A percentile compares a stretch with the other conserved stretches of the same genome.
Conservation (phyloP, 768 basidiomycete species). For the Calocera cornea region DNA sequence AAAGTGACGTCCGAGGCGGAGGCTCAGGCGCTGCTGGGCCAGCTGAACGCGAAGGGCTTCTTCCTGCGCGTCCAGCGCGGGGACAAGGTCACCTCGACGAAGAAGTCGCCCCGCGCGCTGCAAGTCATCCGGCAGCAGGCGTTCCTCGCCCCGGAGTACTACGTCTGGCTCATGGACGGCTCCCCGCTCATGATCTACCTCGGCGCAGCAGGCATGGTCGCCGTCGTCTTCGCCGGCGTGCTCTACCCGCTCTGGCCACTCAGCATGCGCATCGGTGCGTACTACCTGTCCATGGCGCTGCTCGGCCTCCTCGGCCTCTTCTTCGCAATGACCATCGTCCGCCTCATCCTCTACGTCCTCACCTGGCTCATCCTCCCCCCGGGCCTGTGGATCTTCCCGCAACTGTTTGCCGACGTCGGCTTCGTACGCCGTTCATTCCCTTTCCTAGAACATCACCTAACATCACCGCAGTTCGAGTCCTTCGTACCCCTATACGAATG, state of each 20-base stretch:
- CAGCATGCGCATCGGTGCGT: conserved; percentile 82
- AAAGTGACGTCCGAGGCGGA: conserved; percentile 61
- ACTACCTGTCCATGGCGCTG: conserved; percentile 83
- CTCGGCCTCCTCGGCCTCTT: conserved; percentile 80
- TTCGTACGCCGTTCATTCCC: conserved; percentile 52
- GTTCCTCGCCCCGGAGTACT: conserved; percentile 71
- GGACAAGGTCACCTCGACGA: conserved; percentile 43
- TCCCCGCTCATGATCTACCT: conserved; percentile 88
- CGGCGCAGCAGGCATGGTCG: conserved; percentile 82
- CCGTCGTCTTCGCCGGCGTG: conserved; percentile 85
- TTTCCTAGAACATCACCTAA: background rate
- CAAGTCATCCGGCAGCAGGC: conserved; percentile 59
- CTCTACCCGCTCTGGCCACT: conserved; percentile 99
- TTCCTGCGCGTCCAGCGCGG: conserved; percentile 85
- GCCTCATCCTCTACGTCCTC: conserved; percentile 85
- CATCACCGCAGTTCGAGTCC: conserved; percentile 65
- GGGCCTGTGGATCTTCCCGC: conserved; percentile 98
- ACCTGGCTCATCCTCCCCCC: conserved; percentile 75
- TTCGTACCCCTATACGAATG: conserved; percentile 97
- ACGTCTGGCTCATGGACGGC: conserved; percentile 94
- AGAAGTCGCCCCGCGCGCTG: conserved; percentile 59
- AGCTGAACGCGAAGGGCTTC: conserved; percentile 72
- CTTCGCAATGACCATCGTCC: conserved; percentile 78
- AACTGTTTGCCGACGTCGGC: conserved; percentile 94
- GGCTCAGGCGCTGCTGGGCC: conserved; percentile 51